Evolutionary conservation across 441 rosid species (phyloP).

Genomic region (Iberis amara): DNA sequence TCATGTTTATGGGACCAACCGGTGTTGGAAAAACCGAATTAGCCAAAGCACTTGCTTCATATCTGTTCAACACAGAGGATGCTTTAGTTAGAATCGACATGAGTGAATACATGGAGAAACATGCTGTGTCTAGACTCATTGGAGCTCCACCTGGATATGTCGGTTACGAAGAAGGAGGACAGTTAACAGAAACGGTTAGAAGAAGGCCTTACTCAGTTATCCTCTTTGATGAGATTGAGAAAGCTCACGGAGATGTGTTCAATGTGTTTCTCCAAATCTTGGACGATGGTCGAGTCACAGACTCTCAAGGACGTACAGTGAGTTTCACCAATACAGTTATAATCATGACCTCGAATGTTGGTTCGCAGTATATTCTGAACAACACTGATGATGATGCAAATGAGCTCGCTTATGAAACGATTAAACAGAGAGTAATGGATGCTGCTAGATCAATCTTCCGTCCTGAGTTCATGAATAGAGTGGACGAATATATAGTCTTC

Average conservation of each 20-base stretch:
- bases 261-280: conserved; percentile 93
- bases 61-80: conserved; percentile 91
- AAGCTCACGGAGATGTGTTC: conserved; percentile 87
- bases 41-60: conserved; percentile 89
- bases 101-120: conserved; percentile 99
- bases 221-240: conserved; percentile 97
- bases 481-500: conserved; percentile 96
- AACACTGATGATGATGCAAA: conserved; percentile 67
- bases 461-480: conserved; percentile 96
- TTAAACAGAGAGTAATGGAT: conserved; percentile 79
- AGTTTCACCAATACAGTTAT: conserved; percentile 89
- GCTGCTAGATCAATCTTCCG: conserved; percentile 93
- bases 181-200: conserved; percentile 85
- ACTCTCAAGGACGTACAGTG: conserved; percentile 91
- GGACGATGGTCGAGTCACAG: conserved; percentile 96
- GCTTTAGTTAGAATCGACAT: conserved; percentile 90
- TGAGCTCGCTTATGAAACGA: conserved; percentile 66
- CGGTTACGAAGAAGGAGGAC: conserved; percentile 98
- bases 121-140: conserved; percentile 83
- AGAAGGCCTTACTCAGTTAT: conserved; percentile 91
- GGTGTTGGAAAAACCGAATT: conserved; percentile 98
- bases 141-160: conserved; percentile 99
- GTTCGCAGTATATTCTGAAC: conserved; percentile 77
- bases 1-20: conserved; percentile 99
- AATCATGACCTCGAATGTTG: conserved; percentile 97